Evolutionary conservation across 495 filamentous ascomycete genomes (phyloP), one percentile per base, ranked within the genome.

Genomic region (Podospora comata): DNA sequence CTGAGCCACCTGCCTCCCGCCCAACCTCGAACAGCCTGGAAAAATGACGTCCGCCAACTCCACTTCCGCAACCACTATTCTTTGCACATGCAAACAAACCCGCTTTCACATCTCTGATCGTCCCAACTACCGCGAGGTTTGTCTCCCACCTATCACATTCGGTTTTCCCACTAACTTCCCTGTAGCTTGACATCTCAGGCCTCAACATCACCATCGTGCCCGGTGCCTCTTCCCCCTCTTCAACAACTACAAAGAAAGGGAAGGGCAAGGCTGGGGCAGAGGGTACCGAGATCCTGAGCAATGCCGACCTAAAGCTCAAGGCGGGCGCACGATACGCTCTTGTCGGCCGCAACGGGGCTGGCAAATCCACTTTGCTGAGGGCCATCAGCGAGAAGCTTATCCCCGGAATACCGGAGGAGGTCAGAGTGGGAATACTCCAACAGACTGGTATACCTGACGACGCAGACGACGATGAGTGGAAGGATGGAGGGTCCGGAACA

Each of bases 361-460:
- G 92, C 5, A 95, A 95, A 76, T 91, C 89, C 19, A 95, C 91
- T 2, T 78, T 95, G 26, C 77, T 94, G 44, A 85, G 86, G 67
- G 89, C 92, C 20, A 87, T 95, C 65, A 90, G 87, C 11, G 87
- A 92, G 64, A 92, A 92, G 72, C 82, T 92, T 48, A 90, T 95
- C 56, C 91, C 92, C 1, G 91, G 91, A 1, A 90, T 95, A 65
- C 88, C 90, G 1, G 86, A 88, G 72, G 78, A 84, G 32, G 88
- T 88, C 4, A 79, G 89, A 13, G 84, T 95, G 48, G 81, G 88
- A 1, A 87, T 93, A 54, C 78, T 95, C 16, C 90, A 92, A 70
- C 92, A 95, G 76, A 93, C 89, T 0, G 72, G 76, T 3, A 71
- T 70, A 60, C 76, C 72, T n/a, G 78, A 82, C 53, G 66, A 65